phyloP scores from a whole-genome alignment of 129 eudicot species.

The Flaveria robusta region DNA sequence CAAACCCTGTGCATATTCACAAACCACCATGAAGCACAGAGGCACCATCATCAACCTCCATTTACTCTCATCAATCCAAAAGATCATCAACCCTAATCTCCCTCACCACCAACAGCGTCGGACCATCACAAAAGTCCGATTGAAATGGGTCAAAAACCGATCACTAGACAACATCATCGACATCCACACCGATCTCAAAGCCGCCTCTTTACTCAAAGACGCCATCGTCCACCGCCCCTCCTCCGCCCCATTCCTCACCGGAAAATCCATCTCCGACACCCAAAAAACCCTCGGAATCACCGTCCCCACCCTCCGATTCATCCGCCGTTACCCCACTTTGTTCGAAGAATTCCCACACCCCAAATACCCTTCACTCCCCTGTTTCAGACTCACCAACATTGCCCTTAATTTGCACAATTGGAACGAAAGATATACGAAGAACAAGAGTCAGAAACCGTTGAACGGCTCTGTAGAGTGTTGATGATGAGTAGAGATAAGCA shows the following conservation, averaged over 20 bases:
- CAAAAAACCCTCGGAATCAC: conserved; percentile 82
- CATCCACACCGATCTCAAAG: conserved; percentile 78
- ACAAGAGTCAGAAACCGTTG: conserved; percentile 43
- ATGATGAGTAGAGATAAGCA: conserved; percentile 57
- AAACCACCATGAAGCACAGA: conserved; percentile 26
- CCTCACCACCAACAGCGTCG: conserved; percentile 21
- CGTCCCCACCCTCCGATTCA: conserved; percentile 80
- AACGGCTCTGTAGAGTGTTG: conserved; percentile 44
- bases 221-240: conserved; percentile 60
- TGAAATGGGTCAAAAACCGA: conserved; percentile 58
- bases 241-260: conserved; percentile 57
- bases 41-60: conserved; percentile 11
- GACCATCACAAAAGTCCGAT: conserved; percentile 38
- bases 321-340: conserved; percentile 86
- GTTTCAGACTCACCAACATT: conserved; percentile 26
- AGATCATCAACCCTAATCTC: conserved; percentile 7
- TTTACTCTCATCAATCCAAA: conserved; percentile 23
- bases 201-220: conserved; percentile 68
- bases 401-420: conserved; percentile 35
- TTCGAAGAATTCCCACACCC: conserved; percentile 80
- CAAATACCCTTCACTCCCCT: conserved; percentile 62
- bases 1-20: background rate
- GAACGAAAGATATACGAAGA: conserved; percentile 42
- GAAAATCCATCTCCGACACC: conserved; percentile 55
- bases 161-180: conserved; percentile 76